These are phyloP conservation scores for Omphalea diandra DNA, from an alignment of 441 rosid genomes.

Conservation along the genomic window DNA sequence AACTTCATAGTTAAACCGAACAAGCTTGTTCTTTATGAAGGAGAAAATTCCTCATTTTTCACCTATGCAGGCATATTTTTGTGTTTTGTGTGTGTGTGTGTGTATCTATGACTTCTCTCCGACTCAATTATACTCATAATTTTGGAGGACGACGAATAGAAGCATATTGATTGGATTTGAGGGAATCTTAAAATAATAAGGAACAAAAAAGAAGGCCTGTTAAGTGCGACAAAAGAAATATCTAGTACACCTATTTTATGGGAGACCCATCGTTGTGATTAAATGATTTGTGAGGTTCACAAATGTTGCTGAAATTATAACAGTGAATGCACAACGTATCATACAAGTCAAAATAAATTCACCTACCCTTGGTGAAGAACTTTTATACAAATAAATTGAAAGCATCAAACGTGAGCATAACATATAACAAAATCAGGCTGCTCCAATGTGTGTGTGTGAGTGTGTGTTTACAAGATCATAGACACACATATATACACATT, in stretches of 20 bases:
- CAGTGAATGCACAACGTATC: not conserved
- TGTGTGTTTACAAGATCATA: too few species aligned
- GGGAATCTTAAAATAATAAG: not conserved
- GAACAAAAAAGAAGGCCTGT: not conserved
- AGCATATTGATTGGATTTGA: too few species aligned
- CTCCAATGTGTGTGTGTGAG: too few species aligned
- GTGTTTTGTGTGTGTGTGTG: not conserved
- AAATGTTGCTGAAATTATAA: not conserved
- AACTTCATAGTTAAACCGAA: not conserved
- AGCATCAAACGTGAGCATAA: too few species aligned
- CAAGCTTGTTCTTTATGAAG: not conserved
- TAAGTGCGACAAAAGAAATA: too few species aligned
- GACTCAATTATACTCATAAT: not conserved
- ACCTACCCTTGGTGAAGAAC: too few species aligned
- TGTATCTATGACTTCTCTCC: not conserved
- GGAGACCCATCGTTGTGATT: not conserved
- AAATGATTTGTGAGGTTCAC: not conserved
- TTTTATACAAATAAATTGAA: too few species aligned
- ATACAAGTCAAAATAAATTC: too few species aligned
- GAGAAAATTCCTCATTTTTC: not conserved
- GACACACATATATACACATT: too few species aligned
- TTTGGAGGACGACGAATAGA: not conserved
- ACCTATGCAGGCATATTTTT: not conserved
- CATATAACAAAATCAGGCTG: too few species aligned
- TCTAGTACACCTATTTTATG: too few species aligned